phyloP scores from a whole-genome alignment of 495 filamentous ascomycete species.

The Immersiella caudata region DNA sequence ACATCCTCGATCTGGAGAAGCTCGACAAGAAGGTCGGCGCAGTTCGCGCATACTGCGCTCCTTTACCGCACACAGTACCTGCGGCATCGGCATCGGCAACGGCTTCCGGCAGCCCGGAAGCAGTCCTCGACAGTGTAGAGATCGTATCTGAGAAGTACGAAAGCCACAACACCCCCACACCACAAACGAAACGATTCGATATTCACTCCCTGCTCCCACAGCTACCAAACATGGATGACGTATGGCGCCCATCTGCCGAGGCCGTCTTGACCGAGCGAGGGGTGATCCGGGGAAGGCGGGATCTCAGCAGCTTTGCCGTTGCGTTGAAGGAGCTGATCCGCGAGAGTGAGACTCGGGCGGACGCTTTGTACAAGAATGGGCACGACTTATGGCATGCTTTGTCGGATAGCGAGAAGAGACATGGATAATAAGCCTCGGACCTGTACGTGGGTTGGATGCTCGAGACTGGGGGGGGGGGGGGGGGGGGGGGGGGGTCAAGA shows the following conservation, averaged over 20 bases:
- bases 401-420: slow-evolving; percentile 2
- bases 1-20: slow-evolving; percentile 8
- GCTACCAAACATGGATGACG: not conserved
- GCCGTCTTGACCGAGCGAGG: not conserved
- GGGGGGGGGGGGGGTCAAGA: too few species aligned
- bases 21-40: slow-evolving; percentile 8
- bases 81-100: not conserved
- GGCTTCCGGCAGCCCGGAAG: not conserved
- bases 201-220: not conserved
- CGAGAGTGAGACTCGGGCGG: slow-evolving; percentile 8
- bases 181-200: not conserved
- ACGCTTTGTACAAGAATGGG: slow-evolving; percentile 1
- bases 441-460: not conserved
- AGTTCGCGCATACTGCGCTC: slow-evolving; percentile 1
- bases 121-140: too few species aligned
- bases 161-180: not conserved
- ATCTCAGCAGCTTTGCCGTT: not conserved
- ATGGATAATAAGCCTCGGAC: not conserved
- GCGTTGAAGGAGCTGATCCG: slow-evolving; percentile 3
- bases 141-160: too few species aligned
- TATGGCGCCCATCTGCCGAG: not conserved
- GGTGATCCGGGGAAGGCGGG: not conserved
- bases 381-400: slow-evolving; percentile 13
- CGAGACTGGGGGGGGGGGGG: not conserved
- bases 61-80: not conserved